Conservation (phyloP, 495 filamentous ascomycete genomes). For the Talaromyces proteolyticus region DNA sequence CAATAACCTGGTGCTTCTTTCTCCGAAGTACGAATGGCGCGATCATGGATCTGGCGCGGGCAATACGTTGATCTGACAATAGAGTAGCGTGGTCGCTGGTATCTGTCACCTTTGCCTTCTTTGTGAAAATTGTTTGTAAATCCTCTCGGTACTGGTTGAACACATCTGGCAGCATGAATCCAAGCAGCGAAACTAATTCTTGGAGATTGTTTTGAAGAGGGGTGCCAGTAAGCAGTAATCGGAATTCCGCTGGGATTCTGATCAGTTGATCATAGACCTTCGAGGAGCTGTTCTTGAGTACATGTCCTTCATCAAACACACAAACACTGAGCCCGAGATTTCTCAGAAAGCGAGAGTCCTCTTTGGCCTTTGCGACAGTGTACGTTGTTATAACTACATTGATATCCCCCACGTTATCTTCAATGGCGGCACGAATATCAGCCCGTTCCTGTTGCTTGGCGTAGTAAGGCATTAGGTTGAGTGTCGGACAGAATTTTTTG, state of each 20-base stretch:
- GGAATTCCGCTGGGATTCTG: constrained; percentile 68
- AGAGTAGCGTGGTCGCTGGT: constrained; percentile 66
- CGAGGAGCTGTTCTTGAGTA: constrained; percentile 79
- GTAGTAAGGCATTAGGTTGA: constrained; percentile 79
- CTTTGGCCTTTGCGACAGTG: constrained; percentile 57
- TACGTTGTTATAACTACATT: constrained; percentile 94
- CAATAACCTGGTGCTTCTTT: constrained; percentile 91
- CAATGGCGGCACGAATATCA: constrained; percentile 59
- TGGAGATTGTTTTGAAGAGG: constrained; percentile 94
- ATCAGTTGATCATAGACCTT: constrained; percentile 75
- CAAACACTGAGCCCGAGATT: constrained; percentile 58
- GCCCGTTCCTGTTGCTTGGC: constrained; percentile 57
- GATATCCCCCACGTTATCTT: constrained; percentile 54
- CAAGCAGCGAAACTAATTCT: constrained; percentile 81
- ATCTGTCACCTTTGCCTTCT: constrained; percentile 79
- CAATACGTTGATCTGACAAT: constrained; percentile 77
- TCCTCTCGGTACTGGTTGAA: constrained; percentile 71
- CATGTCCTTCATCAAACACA: constrained; percentile 91
- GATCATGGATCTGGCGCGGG: constrained; percentile 82
- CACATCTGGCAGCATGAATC: constrained; percentile 82
- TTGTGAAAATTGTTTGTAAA: constrained; percentile 76
- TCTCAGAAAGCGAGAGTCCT: constrained; percentile 66
- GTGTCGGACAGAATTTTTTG: constrained; percentile 69
- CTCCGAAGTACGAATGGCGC: constrained; percentile 90
- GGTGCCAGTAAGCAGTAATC: constrained; percentile 85